Conservation (phyloP, 2,329 filamentous ascomycete genomes). For the Exophiala xenobiotica region DNA sequence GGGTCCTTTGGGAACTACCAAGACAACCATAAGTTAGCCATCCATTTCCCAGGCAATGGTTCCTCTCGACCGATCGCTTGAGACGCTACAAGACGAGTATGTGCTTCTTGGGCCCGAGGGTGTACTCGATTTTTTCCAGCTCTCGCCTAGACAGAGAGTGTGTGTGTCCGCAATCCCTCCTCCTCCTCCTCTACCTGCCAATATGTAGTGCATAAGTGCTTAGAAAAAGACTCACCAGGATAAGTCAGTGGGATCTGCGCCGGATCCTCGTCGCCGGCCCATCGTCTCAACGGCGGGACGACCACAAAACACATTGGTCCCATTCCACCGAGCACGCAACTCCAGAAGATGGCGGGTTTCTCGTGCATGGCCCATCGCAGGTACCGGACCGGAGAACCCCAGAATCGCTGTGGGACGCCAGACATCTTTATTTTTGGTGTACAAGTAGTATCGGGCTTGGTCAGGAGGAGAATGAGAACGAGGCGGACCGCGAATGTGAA, state of each 20-base stretch:
- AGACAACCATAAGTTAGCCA: slow-evolving; percentile 15
- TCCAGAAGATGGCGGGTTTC: slow-evolving; percentile 90
- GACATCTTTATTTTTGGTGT: slow-evolving; percentile 40
- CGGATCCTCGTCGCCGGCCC: slow-evolving; percentile 71
- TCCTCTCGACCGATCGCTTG: no score
- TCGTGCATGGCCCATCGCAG: slow-evolving; percentile 83
- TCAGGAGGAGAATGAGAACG: neutral
- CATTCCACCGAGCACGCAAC: slow-evolving; percentile 67
- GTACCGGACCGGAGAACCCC: slow-evolving; percentile 78
- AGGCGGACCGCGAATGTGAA: neutral
- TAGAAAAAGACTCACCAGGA: slow-evolving; percentile 70
- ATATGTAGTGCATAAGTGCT: neutral
- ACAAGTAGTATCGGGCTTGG: neutral
- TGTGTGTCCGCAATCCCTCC: no score
- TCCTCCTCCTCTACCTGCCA: neutral
- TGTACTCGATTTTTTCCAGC: neutral
- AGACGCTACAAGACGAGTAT: neutral
- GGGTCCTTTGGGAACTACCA: slow-evolving; percentile 47
- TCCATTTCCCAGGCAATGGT: neutral
- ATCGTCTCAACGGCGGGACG: slow-evolving; percentile 71
- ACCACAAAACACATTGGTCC: slow-evolving; percentile 70
- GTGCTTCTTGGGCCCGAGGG: neutral
- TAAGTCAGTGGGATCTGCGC: slow-evolving; percentile 82
- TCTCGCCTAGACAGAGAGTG: no score
- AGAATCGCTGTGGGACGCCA: slow-evolving; percentile 68